A percentile compares a stretch with the other conserved stretches of the same genome.
phyloP scores from a whole-genome alignment of 1,284 basidiomycete genomes.

The Acaromyces ingoldii region DNA sequence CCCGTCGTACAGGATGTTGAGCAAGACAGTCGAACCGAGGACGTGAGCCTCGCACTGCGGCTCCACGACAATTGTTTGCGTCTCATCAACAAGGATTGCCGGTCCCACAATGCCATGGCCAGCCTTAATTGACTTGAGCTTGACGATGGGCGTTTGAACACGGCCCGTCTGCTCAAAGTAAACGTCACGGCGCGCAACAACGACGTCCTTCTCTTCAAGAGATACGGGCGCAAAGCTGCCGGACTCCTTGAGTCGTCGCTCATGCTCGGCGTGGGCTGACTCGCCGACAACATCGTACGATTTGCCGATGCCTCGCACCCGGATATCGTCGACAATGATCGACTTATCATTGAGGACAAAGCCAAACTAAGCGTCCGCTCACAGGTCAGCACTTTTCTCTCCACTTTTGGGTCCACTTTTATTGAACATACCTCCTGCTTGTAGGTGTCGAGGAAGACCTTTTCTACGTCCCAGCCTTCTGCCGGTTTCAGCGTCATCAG shows the following conservation, averaged over 20 bases:
- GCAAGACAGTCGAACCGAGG: constrained; percentile 30
- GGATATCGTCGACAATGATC: constrained; percentile 85
- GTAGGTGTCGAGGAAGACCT: constrained; percentile 62
- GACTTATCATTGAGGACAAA: constrained; percentile 74
- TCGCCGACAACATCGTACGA: constrained; percentile 77
- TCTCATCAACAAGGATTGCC: constrained; percentile 83
- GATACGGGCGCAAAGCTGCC: no score
- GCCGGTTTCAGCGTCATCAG: constrained; percentile 71
- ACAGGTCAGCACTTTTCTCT: neutral
- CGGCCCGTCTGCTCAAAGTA: constrained; percentile 75
- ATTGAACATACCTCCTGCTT: constrained; percentile 39
- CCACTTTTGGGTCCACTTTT: neutral
- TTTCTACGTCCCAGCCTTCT: constrained; percentile 62
- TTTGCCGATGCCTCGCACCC: constrained; percentile 73
- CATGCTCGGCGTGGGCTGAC: constrained; percentile 68
- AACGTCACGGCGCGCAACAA: constrained; percentile 54
- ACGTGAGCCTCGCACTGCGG: constrained; percentile 39
- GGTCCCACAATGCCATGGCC: constrained; percentile 74
- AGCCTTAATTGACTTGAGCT: constrained; percentile 63
- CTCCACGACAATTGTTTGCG: constrained; percentile 76
- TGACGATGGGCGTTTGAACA: constrained; percentile 73
- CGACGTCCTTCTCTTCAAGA: constrained; percentile 52
- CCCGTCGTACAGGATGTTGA: constrained; percentile 28
- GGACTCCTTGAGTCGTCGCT: constrained; percentile 38
- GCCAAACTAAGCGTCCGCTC: constrained; percentile 67